Percentiles rank a stretch among this genome's conserved stretches.
Evolutionary conservation across 805 yeast genomes (phyloP).

Genomic region (Lachancea kluyveri): DNA sequence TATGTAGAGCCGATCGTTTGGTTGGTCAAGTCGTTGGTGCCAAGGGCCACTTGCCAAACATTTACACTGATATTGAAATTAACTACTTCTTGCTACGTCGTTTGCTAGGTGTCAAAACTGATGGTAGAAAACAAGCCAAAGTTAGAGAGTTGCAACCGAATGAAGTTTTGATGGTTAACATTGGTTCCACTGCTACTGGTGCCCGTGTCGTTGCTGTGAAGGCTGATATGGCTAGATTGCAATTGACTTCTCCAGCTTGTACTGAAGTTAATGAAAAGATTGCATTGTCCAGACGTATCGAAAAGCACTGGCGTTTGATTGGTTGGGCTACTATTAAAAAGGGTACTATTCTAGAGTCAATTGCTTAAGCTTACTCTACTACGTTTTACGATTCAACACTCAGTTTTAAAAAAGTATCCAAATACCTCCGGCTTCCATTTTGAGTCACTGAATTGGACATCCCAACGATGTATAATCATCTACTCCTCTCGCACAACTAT

Average conservation of each 20-base stretch:
- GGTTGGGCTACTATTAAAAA: slow-evolving; percentile 99
- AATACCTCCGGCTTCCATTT: too few relatives aligned
- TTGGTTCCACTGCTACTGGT: slow-evolving; percentile 99
- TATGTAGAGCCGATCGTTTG: slow-evolving; percentile 98
- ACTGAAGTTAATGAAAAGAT: slow-evolving; percentile 97
- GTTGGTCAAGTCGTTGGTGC: slow-evolving; percentile 99
- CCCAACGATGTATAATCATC: too few relatives aligned
- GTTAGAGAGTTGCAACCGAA: slow-evolving; percentile 90
- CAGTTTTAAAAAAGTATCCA: too few relatives aligned
- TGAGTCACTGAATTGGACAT: too few relatives aligned
- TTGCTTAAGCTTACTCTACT: slow-evolving; percentile 26
- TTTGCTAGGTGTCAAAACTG: slow-evolving; percentile 96
- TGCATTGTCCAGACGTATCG: slow-evolving; percentile 97
- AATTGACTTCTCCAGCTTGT: slow-evolving; percentile 96
- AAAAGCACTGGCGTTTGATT: slow-evolving; percentile 98
- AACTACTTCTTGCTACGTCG: slow-evolving; percentile 95
- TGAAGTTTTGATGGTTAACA: slow-evolving; percentile 97
- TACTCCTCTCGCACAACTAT: too few relatives aligned
- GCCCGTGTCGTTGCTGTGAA: slow-evolving; percentile 97
- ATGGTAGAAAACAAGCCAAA: slow-evolving; percentile 94
- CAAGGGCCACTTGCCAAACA: slow-evolving; percentile 90
- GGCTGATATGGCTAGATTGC: slow-evolving; percentile 98
- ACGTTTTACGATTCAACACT: too few relatives aligned
- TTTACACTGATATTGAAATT: slow-evolving; percentile 95
- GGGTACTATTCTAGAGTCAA: slow-evolving; percentile 84